Evolutionary conservation across 495 filamentous ascomycete species (phyloP), one percentile per base, ranked within the genome.

Genomic region (Neurospora sp.): DNA sequence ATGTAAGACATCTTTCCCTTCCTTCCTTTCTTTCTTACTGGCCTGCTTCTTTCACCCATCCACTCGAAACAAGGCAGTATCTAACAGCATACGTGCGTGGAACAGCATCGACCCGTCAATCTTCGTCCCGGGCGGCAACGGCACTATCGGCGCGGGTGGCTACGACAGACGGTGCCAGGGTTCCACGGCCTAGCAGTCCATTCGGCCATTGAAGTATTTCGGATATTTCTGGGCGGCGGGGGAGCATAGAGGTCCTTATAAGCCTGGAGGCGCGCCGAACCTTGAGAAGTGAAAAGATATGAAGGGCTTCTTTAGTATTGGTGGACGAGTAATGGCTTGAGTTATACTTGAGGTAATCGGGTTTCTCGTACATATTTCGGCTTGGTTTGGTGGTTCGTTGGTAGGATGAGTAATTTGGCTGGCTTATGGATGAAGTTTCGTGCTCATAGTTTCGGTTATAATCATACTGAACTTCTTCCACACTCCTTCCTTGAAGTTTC

Each of bases 141-240:
- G 70, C 44, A 76, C 59, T n/a, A 73, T 76, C 10, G 70, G 72
- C 9, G 72, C 70, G 3, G 80, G 80, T 38, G 80, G 76, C 0
- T 82, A 78, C 53, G 74, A 81, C 72, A 73, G 68, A 69, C 39
- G 79, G 5, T 81, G 77, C 42, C 22, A 75, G 5, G 3, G 12
- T 11, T 35, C 31, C 8, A 59, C 48, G 53, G 53, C 53, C 53
- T 66, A 66, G 53, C 35, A 35, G 53, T 66, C 53, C 31, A 37
- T 35, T 66, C 53, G 53, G 0, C 53, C 53, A 0, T 66, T 66
- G 53, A 31, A 18, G 53, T 66, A 66, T 8, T 66, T 35, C 53
- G 53, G 53, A 37, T 66, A 66, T 37, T 66, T 66, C 12, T 66
- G 53, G 53, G 53, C 53, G 7, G 6, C 53, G 0, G 53, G 53